Evolutionary conservation across 768 basidiomycete species (phyloP).

Genomic region (Pulveroboletus sp.): DNA sequence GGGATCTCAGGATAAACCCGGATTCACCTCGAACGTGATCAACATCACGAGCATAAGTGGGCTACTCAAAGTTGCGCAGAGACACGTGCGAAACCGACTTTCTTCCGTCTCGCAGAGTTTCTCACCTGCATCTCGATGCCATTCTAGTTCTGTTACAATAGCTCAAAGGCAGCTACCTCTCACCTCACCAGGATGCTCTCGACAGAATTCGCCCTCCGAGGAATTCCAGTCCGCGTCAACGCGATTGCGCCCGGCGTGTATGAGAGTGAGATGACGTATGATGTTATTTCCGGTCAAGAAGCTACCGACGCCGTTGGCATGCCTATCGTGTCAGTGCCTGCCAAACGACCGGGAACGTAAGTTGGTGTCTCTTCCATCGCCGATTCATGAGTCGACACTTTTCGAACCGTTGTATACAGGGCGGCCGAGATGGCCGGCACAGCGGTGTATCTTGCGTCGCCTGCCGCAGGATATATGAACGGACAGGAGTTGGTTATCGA

Average conservation of each 20-base stretch:
- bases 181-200: constrained; percentile 75
- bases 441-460: constrained; percentile 68
- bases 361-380: constrained; percentile 25
- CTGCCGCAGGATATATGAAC: constrained; percentile 67
- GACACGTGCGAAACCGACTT: constrained; percentile 53
- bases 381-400: background rate
- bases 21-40: constrained; percentile 62
- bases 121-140: background rate
- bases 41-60: constrained; percentile 81
- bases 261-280: constrained; percentile 70
- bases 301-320: constrained; percentile 53
- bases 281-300: constrained; percentile 40
- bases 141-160: constrained; percentile 74
- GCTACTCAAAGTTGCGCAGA: constrained; percentile 61
- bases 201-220: constrained; percentile 68
- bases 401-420: constrained; percentile 32
- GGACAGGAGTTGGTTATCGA: constrained; percentile 78
- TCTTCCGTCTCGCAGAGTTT: background rate
- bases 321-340: constrained; percentile 58
- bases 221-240: constrained; percentile 65
- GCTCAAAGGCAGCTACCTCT: constrained; percentile 70
- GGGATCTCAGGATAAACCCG: constrained; percentile 55
- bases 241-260: constrained; percentile 75
- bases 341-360: constrained; percentile 60
- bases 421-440: constrained; percentile 74